A percentile compares a stretch with the other conserved stretches of the same genome.
These are phyloP conservation scores for Dothiorella sarmentorum DNA, from an alignment of 2,329 filamentous ascomycete genomes.

Conservation along the genomic window DNA sequence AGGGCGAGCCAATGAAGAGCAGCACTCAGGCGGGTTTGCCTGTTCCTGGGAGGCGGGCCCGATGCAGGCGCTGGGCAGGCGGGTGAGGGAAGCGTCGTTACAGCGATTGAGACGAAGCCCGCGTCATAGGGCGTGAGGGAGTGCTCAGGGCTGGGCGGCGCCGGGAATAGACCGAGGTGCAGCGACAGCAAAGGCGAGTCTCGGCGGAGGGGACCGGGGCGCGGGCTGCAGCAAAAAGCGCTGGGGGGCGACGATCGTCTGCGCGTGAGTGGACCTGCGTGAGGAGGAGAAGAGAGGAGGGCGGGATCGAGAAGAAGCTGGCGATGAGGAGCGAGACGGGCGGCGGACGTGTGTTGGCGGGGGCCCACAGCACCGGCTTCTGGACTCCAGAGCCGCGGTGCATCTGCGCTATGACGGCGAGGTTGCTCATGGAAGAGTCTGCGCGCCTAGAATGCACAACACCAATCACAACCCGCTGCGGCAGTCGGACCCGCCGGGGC, in stretches of 20 bases:
- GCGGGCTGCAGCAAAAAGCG: constrained; percentile 5
- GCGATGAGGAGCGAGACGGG: neutral
- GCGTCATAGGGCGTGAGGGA: constrained; percentile 18
- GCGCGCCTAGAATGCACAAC: neutral
- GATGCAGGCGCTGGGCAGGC: neutral
- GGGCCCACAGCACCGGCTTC: constrained; percentile 12
- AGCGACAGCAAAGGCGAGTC: neutral
- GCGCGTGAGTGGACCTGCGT: constrained; percentile 14
- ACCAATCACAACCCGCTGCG: neutral
- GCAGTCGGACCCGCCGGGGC: neutral
- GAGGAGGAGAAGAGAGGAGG: neutral
- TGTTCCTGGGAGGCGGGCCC: constrained; percentile 7
- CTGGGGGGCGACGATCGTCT: constrained; percentile 11
- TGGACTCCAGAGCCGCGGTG: neutral
- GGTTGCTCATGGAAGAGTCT: constrained; percentile 2
- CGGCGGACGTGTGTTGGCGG: neutral
- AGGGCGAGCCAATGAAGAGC: neutral
- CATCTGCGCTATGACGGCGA: neutral
- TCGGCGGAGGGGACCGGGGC: neutral
- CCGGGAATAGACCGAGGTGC: constrained; percentile 10
- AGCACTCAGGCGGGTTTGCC: neutral
- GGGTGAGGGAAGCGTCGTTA: neutral
- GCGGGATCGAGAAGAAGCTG: neutral
- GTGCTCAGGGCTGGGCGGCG: constrained; percentile 8
- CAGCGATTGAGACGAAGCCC: constrained; percentile 8